These are phyloP conservation scores for Cinnamomum chago DNA, from an alignment of 164 flowering plant species.

Conservation along the genomic window DNA sequence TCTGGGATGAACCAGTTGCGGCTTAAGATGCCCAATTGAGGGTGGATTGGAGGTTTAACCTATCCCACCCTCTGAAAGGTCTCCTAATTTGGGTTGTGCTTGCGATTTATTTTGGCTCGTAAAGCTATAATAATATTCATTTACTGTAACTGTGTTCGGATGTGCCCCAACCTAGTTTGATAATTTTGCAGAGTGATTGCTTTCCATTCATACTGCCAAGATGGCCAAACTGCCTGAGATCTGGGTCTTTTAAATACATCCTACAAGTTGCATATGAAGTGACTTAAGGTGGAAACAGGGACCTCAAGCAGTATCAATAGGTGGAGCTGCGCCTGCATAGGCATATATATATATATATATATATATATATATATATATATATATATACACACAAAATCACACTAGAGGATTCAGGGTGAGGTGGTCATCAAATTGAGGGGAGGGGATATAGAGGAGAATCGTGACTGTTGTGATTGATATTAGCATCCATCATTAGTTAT, in stretches of 20 bases:
- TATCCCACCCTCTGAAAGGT: constrained; percentile 9
- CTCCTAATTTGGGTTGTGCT: constrained; percentile 22
- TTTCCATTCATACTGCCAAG: too few species aligned
- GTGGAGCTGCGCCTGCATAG: neutral
- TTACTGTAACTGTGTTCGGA: constrained; percentile 3
- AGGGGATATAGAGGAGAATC: neutral
- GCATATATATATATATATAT: neutral
- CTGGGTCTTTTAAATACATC: neutral
- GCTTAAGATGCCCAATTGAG: constrained; percentile 44
- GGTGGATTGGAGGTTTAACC: constrained; percentile 10
- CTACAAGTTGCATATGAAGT: neutral
- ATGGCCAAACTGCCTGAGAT: too few species aligned
- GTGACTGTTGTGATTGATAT: too few species aligned
- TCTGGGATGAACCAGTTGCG: constrained; percentile 53
- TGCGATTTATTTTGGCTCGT: constrained; percentile 17
- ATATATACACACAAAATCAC: neutral
- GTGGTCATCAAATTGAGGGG: neutral
- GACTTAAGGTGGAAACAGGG: neutral
- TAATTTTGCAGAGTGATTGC: neutral
- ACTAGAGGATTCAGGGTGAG: neutral
- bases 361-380: neutral
- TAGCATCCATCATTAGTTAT: too few species aligned
- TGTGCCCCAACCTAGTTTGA: neutral
- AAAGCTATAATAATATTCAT: constrained; percentile 15
- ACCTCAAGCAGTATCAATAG: neutral